Evolutionary conservation across 768 basidiomycete genomes (phyloP), one percentile per base, ranked within the genome.

Genomic region (Leccinum arenicola): DNA sequence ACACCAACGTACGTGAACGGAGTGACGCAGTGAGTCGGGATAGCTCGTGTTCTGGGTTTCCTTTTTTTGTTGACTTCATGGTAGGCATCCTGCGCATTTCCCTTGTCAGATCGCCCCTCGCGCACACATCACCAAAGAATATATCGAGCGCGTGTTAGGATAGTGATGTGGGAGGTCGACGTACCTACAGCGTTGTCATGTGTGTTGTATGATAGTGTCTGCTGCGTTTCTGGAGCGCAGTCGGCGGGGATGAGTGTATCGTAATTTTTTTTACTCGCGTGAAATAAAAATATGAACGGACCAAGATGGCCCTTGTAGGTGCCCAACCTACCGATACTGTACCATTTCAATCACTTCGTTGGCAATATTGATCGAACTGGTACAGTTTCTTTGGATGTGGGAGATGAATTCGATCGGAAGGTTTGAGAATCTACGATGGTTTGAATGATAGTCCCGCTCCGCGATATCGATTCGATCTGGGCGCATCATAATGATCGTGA

Each of bases 31-130:
- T 50, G 25, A 17, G 49, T 50, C 6, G 12, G 23, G 14, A 21
- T 45, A 45, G 23, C 23, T 49, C 14, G 14, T 25, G 25, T 50
- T 25, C 25, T 27, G 7, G 15, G 15, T 50, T 21, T 15, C n/a
- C 40, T 10, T n/a, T 21, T 23, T 8, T 27, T 29, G 15, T 14
- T 49, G 7, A 27, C 23, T 17, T 31, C 19, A 3, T 25, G 48
- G 48, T 3, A 49, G 48, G 14, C 48, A 49, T 23, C 48, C 48
- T 31, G 19, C 29, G 2, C 29, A 29, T 29, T 29, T 29, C 29
- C 29, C 29, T 29, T 29, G 29, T 29, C 9, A 9, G 21, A 50
- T 65, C 52, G 25, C 50, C 12, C 58, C 54, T 33, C 59, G 62
- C 5, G 36, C 55, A 25, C 58, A 59, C 11, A 17, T 55, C 21